Percentiles rank a stretch among this genome's conserved stretches.
Evolutionary conservation across 148 eudicot genomes (phyloP).

Genomic region (Fallopia convolvulus): DNA sequence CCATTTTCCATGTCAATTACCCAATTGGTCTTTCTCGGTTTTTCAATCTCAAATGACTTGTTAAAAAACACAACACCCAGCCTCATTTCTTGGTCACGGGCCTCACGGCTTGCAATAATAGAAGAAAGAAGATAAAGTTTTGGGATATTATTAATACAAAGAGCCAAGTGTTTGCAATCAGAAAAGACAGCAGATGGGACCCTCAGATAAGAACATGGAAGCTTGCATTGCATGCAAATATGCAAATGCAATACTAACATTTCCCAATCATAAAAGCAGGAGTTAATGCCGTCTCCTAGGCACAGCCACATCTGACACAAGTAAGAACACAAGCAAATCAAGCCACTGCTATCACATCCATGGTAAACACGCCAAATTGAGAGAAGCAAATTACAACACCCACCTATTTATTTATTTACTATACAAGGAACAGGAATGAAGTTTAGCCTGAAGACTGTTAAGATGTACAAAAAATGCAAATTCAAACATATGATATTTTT

Average conservation of each 20-base stretch:
- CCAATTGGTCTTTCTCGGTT: too few species aligned
- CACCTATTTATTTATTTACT: background rate
- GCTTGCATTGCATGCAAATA: background rate
- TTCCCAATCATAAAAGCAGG: slow-evolving; percentile 9
- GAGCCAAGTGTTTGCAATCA: background rate
- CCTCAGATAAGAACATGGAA: slow-evolving; percentile 7
- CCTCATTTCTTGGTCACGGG: background rate
- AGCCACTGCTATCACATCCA: slow-evolving; percentile 3
- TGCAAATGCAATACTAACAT: background rate
- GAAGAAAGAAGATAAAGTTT: background rate
- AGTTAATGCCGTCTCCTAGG: background rate
- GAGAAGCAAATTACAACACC: too few species aligned
- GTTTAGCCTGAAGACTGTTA: background rate
- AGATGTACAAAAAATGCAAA: background rate
- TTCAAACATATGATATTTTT: background rate
- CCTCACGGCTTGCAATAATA: slow-evolving; percentile 5
- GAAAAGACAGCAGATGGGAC: slow-evolving; percentile 4
- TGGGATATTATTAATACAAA: background rate
- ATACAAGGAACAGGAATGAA: background rate
- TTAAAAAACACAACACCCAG: too few species aligned
- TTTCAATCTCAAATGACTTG: too few species aligned
- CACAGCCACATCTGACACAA: slow-evolving; percentile 2
- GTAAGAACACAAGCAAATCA: slow-evolving; percentile 2
- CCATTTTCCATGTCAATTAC: too few species aligned
- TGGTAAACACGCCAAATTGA: slow-evolving; percentile 1